These are phyloP conservation scores for Acacia concinna DNA, from an alignment of 331 rosid species.

Conservation along the genomic window DNA sequence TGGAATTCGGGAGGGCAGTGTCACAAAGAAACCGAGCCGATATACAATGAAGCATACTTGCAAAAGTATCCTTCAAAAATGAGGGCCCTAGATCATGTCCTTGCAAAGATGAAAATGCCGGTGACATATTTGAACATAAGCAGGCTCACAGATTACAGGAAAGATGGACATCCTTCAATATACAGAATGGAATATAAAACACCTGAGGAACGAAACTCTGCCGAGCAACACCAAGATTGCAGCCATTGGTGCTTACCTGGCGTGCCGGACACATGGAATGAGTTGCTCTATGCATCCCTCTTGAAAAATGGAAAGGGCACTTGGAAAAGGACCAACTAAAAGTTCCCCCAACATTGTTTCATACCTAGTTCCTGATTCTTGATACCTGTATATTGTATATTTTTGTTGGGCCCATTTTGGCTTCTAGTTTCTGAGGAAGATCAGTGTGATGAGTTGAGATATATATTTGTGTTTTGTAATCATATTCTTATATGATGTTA, in stretches of 20 bases:
- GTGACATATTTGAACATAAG: slow-evolving; percentile 77
- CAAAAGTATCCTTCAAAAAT: slow-evolving; percentile 74
- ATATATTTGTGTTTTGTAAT: slow-evolving; percentile 29
- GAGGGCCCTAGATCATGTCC: slow-evolving; percentile 73
- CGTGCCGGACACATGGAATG: slow-evolving; percentile 95
- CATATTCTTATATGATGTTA: slow-evolving; percentile 18
- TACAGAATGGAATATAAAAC: slow-evolving; percentile 77
- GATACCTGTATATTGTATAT: slow-evolving; percentile 31
- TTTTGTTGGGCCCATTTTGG: neutral
- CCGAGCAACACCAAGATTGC: slow-evolving; percentile 81
- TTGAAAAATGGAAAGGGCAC: slow-evolving; percentile 52
- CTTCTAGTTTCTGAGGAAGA: neutral
- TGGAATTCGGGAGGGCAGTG: slow-evolving; percentile 99
- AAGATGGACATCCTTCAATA: slow-evolving; percentile 88
- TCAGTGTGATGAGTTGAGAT: slow-evolving; percentile 22
- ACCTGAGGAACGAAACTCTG: slow-evolving; percentile 41
- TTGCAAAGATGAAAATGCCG: slow-evolving; percentile 68
- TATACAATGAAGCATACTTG: slow-evolving; percentile 49
- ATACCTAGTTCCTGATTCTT: slow-evolving; percentile 8
- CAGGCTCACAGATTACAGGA: slow-evolving; percentile 81
- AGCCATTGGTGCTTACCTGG: slow-evolving; percentile 99
- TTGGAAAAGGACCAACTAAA: slow-evolving; percentile 40
- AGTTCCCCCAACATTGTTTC: neutral
- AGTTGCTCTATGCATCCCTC: slow-evolving; percentile 70
- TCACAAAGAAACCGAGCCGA: slow-evolving; percentile 77